These are phyloP conservation scores for Penicillium crustosum DNA, from an alignment of 2,329 filamentous ascomycete species.

Conservation along the genomic window DNA sequence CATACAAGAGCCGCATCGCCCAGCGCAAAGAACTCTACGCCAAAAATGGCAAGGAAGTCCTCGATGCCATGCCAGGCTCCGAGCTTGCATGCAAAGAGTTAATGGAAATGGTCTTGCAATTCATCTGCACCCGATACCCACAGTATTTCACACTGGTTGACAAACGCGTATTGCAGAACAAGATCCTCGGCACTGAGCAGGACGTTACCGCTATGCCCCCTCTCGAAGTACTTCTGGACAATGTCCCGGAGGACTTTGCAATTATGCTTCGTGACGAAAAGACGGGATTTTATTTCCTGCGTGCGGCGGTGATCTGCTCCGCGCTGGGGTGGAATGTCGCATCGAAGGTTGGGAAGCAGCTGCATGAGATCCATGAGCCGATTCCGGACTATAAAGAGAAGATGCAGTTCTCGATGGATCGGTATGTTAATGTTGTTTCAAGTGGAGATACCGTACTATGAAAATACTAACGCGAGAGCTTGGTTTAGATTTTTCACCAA, in stretches of 20 bases:
- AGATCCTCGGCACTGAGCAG: constrained; percentile 63
- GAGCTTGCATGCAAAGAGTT: constrained; percentile 80
- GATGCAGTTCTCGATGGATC: constrained; percentile 84
- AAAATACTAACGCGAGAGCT: neutral
- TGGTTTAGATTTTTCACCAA: constrained; percentile 71
- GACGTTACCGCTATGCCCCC: constrained; percentile 64
- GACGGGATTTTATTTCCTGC: constrained; percentile 71
- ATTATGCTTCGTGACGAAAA: constrained; percentile 70
- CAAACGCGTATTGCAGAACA: constrained; percentile 64
- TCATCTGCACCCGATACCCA: constrained; percentile 75
- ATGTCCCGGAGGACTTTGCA: constrained; percentile 82
- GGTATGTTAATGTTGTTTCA: constrained; percentile 49
- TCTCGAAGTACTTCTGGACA: constrained; percentile 68
- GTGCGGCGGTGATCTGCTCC: constrained; percentile 75
- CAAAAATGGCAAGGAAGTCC: constrained; percentile 62
- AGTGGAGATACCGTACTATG: too few relatives aligned
- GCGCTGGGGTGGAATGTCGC: constrained; percentile 76
- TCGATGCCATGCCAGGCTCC: constrained; percentile 69
- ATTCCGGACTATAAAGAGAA: constrained; percentile 86
- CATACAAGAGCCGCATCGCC: constrained; percentile 65
- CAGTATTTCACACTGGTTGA: constrained; percentile 65
- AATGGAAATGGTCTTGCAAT: constrained; percentile 83
- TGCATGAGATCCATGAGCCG: constrained; percentile 69
- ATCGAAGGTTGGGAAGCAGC: constrained; percentile 68
- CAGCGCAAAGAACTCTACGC: constrained; percentile 67